These are phyloP conservation scores for Yarrowia sp. DNA, from an alignment of 805 yeast species.

Conservation along the genomic window DNA sequence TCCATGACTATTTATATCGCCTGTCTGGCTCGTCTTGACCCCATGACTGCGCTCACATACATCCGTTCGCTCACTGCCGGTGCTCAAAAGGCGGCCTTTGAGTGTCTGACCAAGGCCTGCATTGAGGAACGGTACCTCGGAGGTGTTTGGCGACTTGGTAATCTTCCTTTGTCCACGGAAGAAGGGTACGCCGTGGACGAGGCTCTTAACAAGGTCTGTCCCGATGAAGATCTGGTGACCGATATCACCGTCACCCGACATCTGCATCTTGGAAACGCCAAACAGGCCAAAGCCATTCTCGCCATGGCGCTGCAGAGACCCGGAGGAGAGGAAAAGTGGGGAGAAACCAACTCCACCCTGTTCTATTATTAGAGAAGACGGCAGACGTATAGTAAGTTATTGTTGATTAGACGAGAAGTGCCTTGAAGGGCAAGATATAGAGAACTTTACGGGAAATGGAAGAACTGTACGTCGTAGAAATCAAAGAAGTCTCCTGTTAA, in stretches of 20 bases:
- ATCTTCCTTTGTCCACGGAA: background rate
- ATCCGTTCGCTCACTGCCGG: conserved; percentile 1
- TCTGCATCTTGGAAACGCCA: too few relatives aligned
- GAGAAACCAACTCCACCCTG: conserved; percentile 6
- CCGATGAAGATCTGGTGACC: conserved; percentile 8
- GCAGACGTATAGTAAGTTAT: too few relatives aligned
- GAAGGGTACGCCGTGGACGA: conserved; percentile 12
- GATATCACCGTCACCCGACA: too few relatives aligned
- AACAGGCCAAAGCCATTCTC: too few relatives aligned
- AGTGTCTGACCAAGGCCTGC: conserved; percentile 18
- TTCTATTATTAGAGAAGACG: background rate
- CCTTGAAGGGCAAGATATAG: too few relatives aligned
- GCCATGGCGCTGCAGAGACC: background rate
- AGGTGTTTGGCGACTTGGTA: conserved; percentile 20
- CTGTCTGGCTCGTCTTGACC: conserved; percentile 14
- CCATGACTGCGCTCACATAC: conserved; percentile 13
- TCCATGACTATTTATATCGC: conserved; percentile 7
- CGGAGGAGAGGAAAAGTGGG: conserved; percentile 31
- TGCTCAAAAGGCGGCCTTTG: conserved; percentile 3
- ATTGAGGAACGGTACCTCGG: conserved; percentile 8
- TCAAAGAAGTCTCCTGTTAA: too few relatives aligned
- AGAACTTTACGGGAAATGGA: too few relatives aligned
- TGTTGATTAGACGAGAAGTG: too few relatives aligned
- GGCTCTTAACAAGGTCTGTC: background rate
- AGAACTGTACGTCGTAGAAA: too few relatives aligned